Conservation (phyloP, 768 basidiomycete genomes). For the Leccinellum luteum region DNA sequence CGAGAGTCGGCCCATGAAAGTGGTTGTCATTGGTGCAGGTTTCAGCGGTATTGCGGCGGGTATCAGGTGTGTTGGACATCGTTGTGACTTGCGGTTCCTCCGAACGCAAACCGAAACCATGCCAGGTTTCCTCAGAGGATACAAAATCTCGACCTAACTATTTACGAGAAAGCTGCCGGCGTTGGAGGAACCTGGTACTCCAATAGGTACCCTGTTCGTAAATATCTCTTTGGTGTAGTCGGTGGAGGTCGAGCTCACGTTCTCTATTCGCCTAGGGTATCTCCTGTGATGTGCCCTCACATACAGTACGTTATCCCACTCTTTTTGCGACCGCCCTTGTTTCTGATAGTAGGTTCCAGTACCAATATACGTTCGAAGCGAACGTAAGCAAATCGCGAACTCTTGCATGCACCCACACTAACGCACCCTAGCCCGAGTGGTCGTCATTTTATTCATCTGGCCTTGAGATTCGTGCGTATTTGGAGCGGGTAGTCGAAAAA, state of each 20-base stretch:
- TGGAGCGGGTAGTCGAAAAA: slow-evolving; percentile 53
- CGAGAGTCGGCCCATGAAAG: neutral
- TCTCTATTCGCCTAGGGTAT: slow-evolving; percentile 39
- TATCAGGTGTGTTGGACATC: neutral
- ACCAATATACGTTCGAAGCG: slow-evolving; percentile 56
- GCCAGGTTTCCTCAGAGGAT: neutral
- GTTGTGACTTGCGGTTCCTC: neutral
- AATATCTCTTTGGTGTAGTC: neutral
- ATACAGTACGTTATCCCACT: slow-evolving; percentile 38
- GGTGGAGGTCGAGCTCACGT: neutral
- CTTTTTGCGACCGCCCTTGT: neutral
- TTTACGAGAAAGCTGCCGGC: slow-evolving; percentile 57
- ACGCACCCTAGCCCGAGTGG: slow-evolving; percentile 33
- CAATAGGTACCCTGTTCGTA: slow-evolving; percentile 50
- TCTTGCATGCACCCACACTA: neutral
- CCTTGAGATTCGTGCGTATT: slow-evolving; percentile 54
- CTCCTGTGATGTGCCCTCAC: slow-evolving; percentile 60
- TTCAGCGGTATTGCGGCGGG: neutral
- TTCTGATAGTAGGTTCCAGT: slow-evolving; percentile 32
- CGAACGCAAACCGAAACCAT: neutral
- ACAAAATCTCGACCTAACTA: slow-evolving; percentile 48
- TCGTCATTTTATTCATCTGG: slow-evolving; percentile 60
- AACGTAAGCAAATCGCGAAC: slow-evolving; percentile 35
- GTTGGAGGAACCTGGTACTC: slow-evolving; percentile 63
- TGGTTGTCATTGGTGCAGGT: neutral